phyloP scores from a whole-genome alignment of 345 rosid genomes.

The Ceriops tagal region DNA sequence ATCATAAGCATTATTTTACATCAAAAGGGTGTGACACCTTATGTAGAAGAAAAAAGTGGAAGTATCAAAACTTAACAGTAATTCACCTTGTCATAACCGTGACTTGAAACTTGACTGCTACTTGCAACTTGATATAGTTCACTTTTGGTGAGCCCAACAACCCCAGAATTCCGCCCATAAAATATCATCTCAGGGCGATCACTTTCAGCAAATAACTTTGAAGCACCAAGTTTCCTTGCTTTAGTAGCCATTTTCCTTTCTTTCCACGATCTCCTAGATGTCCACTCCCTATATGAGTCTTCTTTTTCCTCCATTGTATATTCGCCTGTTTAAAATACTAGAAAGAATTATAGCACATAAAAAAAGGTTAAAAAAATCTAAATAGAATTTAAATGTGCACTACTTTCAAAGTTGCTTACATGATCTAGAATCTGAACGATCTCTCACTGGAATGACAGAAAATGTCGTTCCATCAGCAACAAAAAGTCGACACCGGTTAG shows the following conservation, averaged over 20 bases:
- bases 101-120: slow-evolving; percentile 29
- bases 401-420: slow-evolving; percentile 28
- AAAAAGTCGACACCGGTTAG: slow-evolving; percentile 68
- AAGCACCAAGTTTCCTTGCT: slow-evolving; percentile 32
- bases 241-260: slow-evolving; percentile 71
- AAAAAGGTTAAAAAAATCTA: slow-evolving; percentile 18
- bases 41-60: background rate
- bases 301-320: slow-evolving; percentile 35
- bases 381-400: background rate
- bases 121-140: slow-evolving; percentile 43
- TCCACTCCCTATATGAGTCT: slow-evolving; percentile 62
- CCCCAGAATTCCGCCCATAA: slow-evolving; percentile 73
- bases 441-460: slow-evolving; percentile 52
- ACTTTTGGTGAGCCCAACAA: slow-evolving; percentile 55
- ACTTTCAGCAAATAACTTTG: slow-evolving; percentile 24
- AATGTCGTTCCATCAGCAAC: slow-evolving; percentile 80
- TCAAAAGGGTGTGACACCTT: background rate
- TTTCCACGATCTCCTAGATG: slow-evolving; percentile 77
- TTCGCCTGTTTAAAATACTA: slow-evolving; percentile 48
- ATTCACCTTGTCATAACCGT: slow-evolving; percentile 81
- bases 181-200: slow-evolving; percentile 63
- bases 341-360: slow-evolving; percentile 35
- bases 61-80: background rate
- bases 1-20: background rate
- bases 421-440: slow-evolving; percentile 27